A percentile compares a stretch with the other conserved stretches of the same genome.
Evolutionary conservation across 805 yeast species (phyloP).

Genomic region (Kluyveromyces aestuarii): DNA sequence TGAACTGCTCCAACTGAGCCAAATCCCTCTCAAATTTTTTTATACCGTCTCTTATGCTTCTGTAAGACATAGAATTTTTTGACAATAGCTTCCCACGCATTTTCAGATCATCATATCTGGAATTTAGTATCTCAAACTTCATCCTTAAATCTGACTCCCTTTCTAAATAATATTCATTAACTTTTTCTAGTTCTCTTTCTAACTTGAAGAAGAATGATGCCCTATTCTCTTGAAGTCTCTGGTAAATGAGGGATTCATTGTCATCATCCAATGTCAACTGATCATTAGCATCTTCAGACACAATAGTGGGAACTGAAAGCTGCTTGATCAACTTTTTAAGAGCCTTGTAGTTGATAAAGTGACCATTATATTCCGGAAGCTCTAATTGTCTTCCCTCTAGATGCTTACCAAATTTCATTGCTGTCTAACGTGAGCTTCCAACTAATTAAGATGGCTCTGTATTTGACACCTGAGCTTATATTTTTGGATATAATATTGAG

Average conservation of each 20-base stretch:
- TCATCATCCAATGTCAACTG: slow-evolving; percentile 29
- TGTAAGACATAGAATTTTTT: slow-evolving; percentile 66
- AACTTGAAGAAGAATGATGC: slow-evolving; percentile 80
- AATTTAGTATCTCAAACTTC: slow-evolving; percentile 64
- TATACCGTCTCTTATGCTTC: slow-evolving; percentile 79
- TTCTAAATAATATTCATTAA: slow-evolving; percentile 82
- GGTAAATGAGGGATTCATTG: slow-evolving; percentile 33
- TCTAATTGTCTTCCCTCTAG: slow-evolving; percentile 90
- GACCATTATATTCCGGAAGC: slow-evolving; percentile 88
- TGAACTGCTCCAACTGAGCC: slow-evolving; percentile 82
- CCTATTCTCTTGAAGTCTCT: slow-evolving; percentile 74
- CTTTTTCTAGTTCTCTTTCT: slow-evolving; percentile 93
- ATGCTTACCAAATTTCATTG: slow-evolving; percentile 88
- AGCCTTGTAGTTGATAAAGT: slow-evolving; percentile 91
- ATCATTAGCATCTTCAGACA: slow-evolving; percentile 19
- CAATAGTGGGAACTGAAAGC: slow-evolving; percentile 40
- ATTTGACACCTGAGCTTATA: background rate
- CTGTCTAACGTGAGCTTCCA: no score
- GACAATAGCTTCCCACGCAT: slow-evolving; percentile 38
- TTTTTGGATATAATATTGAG: no score
- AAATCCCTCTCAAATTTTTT: slow-evolving; percentile 84
- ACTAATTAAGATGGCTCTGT: background rate
- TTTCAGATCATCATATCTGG: slow-evolving; percentile 51
- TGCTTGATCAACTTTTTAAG: slow-evolving; percentile 84
- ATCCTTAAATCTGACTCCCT: slow-evolving; percentile 83